Conservation (phyloP, 2,329 filamentous ascomycete species). For the Aspergillus sp. region DNA sequence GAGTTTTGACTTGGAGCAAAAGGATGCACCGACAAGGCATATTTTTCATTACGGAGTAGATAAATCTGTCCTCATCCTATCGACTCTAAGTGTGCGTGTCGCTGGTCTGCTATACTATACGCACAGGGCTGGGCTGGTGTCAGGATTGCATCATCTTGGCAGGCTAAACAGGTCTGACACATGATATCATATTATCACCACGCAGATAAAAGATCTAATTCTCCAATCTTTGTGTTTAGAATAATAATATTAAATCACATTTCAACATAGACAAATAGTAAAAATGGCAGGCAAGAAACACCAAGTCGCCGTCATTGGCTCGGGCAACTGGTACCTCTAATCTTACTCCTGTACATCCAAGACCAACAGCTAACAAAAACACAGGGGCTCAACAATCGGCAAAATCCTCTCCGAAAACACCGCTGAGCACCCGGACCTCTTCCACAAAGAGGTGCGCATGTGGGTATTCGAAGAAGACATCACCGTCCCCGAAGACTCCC, state of each 20-base stretch:
- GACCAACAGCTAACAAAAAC: conserved; percentile 1
- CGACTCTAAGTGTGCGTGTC: no score
- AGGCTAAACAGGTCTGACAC: neutral
- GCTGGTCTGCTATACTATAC: no score
- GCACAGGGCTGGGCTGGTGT: neutral
- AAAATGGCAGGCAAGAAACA: conserved; percentile 15
- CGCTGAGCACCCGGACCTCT: conserved; percentile 72
- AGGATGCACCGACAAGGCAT: no score
- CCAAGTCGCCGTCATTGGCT: conserved; percentile 74
- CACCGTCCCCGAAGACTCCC: conserved; percentile 74
- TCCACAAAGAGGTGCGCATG: conserved; percentile 66
- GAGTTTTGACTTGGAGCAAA: no score
- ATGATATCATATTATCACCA: neutral
- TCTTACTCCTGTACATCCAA: neutral
- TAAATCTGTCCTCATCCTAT: no score
- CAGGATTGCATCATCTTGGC: conserved; percentile 7
- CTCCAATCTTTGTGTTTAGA: neutral
- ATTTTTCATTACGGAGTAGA: no score
- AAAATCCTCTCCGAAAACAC: conserved; percentile 95
- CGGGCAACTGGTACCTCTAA: conserved; percentile 79
- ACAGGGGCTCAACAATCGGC: conserved; percentile 92
- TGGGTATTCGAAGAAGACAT: conserved; percentile 68
- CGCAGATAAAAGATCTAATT: neutral
- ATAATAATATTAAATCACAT: neutral
- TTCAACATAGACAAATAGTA: neutral